phyloP scores from a whole-genome alignment of 495 filamentous ascomycete species.

The Penicillium tannophilum region DNA sequence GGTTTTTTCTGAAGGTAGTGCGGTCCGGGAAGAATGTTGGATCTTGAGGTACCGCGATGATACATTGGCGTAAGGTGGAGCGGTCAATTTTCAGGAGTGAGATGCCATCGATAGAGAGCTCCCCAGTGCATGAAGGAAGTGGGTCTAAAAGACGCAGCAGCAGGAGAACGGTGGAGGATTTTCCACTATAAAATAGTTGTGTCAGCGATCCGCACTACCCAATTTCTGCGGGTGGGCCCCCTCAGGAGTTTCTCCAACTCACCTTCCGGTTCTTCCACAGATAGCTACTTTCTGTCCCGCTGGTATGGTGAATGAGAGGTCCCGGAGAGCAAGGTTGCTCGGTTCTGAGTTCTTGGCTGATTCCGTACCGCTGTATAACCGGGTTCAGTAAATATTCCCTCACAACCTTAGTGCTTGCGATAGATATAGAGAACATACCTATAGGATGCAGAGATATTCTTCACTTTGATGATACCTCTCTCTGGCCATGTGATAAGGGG shows the following conservation, averaged over 20 bases:
- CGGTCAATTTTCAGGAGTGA: constrained; percentile 1
- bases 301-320: neutral
- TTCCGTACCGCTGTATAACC: neutral
- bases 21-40: constrained; percentile 3
- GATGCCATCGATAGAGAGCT: neutral
- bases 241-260: no score
- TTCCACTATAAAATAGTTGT: neutral
- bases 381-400: neutral
- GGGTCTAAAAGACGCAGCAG: constrained; percentile 1
- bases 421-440: neutral
- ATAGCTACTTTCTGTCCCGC: constrained; percentile 1
- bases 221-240: no score
- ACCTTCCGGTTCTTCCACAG: constrained; percentile 1
- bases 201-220: neutral
- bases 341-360: neutral
- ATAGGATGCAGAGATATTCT: neutral
- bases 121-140: neutral
- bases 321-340: neutral
- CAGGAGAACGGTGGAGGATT: neutral
- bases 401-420: no score
- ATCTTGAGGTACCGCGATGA: constrained; percentile 1
- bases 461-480: neutral
- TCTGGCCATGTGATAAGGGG: neutral
- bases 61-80: neutral
- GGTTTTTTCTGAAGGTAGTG: constrained; percentile 2